phyloP scores from a whole-genome alignment of 1,139 yeast genomes.

The Yamadazyma friedrichii region DNA sequence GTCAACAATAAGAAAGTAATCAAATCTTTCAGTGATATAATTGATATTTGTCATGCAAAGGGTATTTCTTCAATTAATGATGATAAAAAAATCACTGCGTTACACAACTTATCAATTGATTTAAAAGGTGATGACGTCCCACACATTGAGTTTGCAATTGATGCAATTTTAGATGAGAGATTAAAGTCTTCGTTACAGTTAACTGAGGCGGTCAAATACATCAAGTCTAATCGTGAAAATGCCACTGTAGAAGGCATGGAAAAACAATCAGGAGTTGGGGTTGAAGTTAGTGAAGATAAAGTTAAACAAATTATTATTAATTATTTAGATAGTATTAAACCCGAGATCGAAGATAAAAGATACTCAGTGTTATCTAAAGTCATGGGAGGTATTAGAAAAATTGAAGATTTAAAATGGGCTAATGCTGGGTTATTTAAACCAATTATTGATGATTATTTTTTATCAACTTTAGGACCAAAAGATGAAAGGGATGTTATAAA shows the following conservation, averaged over 20 bases:
- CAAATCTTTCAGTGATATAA: slow-evolving; percentile 59
- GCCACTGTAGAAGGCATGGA: slow-evolving; percentile 49
- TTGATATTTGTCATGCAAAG: slow-evolving; percentile 22
- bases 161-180: slow-evolving; percentile 62
- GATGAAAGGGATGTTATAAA: slow-evolving; percentile 89
- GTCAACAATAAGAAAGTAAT: slow-evolving; percentile 84
- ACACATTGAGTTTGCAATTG: slow-evolving; percentile 51
- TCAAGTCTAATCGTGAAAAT: slow-evolving; percentile 47
- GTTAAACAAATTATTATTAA: slow-evolving; percentile 56
- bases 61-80: slow-evolving; percentile 34
- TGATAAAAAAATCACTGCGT: slow-evolving; percentile 56
- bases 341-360: slow-evolving; percentile 64
- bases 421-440: slow-evolving; percentile 85
- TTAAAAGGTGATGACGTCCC: slow-evolving; percentile 46
- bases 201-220: slow-evolving; percentile 75
- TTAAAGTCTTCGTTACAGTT: slow-evolving; percentile 71
- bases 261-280: slow-evolving; percentile 76
- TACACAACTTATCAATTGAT: slow-evolving; percentile 76
- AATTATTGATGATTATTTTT: slow-evolving; percentile 70
- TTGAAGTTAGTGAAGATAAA: slow-evolving; percentile 64
- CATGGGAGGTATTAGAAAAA: slow-evolving; percentile 71
- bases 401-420: slow-evolving; percentile 88
- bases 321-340: slow-evolving; percentile 59
- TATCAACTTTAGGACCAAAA: slow-evolving; percentile 82
- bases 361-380: slow-evolving; percentile 75